These are phyloP conservation scores for Sporisorium graminicola DNA, from an alignment of 1,284 basidiomycete genomes.

Conservation along the genomic window DNA sequence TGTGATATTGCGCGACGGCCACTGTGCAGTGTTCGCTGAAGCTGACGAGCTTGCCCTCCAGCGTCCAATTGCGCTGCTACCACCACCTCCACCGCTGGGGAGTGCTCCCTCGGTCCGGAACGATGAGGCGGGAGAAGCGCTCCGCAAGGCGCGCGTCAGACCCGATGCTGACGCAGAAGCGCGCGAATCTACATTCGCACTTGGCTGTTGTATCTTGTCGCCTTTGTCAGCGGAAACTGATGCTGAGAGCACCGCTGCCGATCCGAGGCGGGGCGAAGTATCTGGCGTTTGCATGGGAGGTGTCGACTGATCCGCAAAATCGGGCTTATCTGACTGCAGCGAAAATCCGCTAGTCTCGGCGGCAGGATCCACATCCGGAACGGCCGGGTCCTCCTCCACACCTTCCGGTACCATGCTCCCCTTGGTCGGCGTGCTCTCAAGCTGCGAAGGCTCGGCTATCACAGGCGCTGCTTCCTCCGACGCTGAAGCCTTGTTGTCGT, in stretches of 20 bases:
- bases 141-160: conserved; percentile 47
- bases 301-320: conserved; percentile 24
- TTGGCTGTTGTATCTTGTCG: conserved; percentile 1
- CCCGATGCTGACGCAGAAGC: conserved; percentile 35
- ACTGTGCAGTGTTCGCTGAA: conserved; percentile 25
- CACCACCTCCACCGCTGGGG: conserved; percentile 10
- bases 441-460: not conserved
- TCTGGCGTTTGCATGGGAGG: conserved; percentile 50
- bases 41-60: conserved; percentile 38
- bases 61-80: conserved; percentile 10
- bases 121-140: conserved; percentile 33
- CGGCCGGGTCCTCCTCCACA: not conserved
- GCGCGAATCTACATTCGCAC: not conserved
- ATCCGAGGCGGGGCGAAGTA: conserved; percentile 23
- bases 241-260: conserved; percentile 5
- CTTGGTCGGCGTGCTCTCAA: not conserved
- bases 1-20: conserved; percentile 36
- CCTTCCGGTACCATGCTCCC: not conserved
- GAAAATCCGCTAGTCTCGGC: conserved; percentile 39
- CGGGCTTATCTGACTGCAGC: conserved; percentile 28
- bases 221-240: conserved; percentile 11
- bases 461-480: not conserved
- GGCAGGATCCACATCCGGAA: conserved; percentile 13
- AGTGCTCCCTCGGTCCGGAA: conserved; percentile 20
- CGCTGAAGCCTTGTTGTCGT: not conserved